Percentiles rank a stretch among this genome's conserved stretches.
phyloP scores from a whole-genome alignment of 1,284 basidiomycete species.

The Vanrija humicola region DNA sequence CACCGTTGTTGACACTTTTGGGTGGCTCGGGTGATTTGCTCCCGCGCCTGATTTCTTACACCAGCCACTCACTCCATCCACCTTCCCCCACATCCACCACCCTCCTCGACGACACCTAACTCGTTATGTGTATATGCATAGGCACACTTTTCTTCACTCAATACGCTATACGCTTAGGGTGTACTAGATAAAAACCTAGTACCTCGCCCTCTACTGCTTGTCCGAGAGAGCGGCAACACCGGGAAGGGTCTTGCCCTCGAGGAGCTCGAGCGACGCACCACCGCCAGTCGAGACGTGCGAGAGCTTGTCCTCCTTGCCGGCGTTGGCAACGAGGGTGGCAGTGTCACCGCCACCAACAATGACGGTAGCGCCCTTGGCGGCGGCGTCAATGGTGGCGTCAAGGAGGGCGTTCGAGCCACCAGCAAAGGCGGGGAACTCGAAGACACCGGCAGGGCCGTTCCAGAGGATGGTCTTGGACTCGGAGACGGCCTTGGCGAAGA shows the following conservation, averaged over 20 bases:
- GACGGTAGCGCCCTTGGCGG: constrained; percentile 79
- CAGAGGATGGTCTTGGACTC: constrained; percentile 96
- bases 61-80: not conserved
- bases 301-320: constrained; percentile 77
- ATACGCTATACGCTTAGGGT: no score
- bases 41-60: not conserved
- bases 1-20: constrained; percentile 15
- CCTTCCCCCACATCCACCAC: not conserved
- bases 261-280: constrained; percentile 88
- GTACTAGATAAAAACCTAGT: not conserved
- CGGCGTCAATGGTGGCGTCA: constrained; percentile 82
- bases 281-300: constrained; percentile 97
- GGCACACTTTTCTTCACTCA: no score
- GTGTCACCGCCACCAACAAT: constrained; percentile 94
- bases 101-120: not conserved
- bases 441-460: constrained; percentile 98
- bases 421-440: constrained; percentile 92
- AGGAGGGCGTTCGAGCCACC: constrained; percentile 80
- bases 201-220: constrained; percentile 49
- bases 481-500: constrained; percentile 75
- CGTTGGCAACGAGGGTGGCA: constrained; percentile 82
- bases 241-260: constrained; percentile 91
- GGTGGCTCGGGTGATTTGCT: constrained; percentile 1
- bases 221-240: constrained; percentile 78
- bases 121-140: not conserved